Conservation (phyloP, 345 rosid species). For the Balakata baccata region DNA sequence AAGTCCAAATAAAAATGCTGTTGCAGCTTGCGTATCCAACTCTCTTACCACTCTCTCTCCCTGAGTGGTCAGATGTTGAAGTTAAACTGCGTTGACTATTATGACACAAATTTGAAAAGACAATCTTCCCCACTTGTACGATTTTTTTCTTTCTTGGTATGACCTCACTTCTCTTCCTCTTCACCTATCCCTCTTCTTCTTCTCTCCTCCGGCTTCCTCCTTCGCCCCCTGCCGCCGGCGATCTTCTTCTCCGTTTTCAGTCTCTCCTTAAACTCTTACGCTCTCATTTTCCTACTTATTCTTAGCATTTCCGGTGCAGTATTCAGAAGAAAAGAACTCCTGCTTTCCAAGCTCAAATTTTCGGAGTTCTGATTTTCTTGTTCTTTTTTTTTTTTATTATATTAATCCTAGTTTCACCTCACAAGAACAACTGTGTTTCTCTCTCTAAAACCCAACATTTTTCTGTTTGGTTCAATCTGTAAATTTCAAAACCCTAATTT, state of each 20-base stretch:
- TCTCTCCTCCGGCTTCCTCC: not conserved
- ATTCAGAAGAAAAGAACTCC: no score
- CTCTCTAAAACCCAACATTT: not conserved
- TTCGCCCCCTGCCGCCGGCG: not conserved
- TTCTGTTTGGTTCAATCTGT: not conserved
- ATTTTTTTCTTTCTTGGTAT: not conserved
- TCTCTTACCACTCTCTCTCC: not conserved
- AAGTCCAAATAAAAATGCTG: no score
- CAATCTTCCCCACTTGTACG: not conserved
- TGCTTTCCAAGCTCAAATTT: no score
- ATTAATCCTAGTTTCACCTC: not conserved
- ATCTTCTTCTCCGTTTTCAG: not conserved
- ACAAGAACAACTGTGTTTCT: not conserved
- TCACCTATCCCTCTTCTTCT: no score
- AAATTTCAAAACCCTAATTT: not conserved
- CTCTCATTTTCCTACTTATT: not conserved
- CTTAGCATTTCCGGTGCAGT: not conserved
- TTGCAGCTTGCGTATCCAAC: conserved; percentile 28
- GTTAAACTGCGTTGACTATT: conserved; percentile 35
- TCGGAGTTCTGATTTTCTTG: not conserved
- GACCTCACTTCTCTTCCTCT: not conserved
- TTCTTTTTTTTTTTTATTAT: not conserved
- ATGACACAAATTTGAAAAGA: not conserved
- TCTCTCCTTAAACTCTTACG: not conserved
- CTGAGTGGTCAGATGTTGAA: not conserved